Percentiles rank a stretch among this genome's conserved stretches.
Conservation (phyloP, 768 basidiomycete species). For the Saitozyma podzolica region DNA sequence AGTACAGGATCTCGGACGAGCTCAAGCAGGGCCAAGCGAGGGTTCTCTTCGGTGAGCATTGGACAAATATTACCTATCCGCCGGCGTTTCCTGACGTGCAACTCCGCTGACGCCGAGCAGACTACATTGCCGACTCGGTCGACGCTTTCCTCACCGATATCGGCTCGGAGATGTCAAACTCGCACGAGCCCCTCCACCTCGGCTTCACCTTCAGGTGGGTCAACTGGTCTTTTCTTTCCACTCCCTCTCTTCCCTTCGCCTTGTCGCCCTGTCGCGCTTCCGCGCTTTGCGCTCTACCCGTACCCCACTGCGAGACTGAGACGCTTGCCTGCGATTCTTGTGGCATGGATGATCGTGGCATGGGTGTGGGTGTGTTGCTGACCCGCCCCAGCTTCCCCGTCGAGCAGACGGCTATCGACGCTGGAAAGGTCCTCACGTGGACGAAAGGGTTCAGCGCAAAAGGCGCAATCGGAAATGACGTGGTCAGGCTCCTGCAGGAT, state of each 20-base stretch:
- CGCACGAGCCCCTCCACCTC: slow-evolving; percentile 59
- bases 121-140: slow-evolving; percentile 96
- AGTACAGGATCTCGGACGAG: slow-evolving; percentile 90
- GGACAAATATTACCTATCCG: background rate
- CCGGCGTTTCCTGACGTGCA: background rate
- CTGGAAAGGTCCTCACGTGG: slow-evolving; percentile 80
- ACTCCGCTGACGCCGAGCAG: slow-evolving; percentile 55
- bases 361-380: background rate
- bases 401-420: slow-evolving; percentile 88
- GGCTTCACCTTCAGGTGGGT: slow-evolving; percentile 77
- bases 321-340: no score
- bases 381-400: slow-evolving; percentile 75
- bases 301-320: no score
- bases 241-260: no score
- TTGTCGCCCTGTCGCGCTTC: background rate
- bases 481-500: slow-evolving; percentile 84
- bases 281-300: no score
- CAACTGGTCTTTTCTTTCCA: background rate
- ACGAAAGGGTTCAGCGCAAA: slow-evolving; percentile 94
- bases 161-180: slow-evolving; percentile 50
- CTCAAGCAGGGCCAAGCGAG: slow-evolving; percentile 90
- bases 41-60: slow-evolving; percentile 72
- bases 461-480: slow-evolving; percentile 83
- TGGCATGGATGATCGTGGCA: no score
- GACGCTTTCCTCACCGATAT: slow-evolving; percentile 84